Evolutionary conservation across 768 basidiomycete genomes (phyloP).

Genomic region (Pleurotus tuber-regium): DNA sequence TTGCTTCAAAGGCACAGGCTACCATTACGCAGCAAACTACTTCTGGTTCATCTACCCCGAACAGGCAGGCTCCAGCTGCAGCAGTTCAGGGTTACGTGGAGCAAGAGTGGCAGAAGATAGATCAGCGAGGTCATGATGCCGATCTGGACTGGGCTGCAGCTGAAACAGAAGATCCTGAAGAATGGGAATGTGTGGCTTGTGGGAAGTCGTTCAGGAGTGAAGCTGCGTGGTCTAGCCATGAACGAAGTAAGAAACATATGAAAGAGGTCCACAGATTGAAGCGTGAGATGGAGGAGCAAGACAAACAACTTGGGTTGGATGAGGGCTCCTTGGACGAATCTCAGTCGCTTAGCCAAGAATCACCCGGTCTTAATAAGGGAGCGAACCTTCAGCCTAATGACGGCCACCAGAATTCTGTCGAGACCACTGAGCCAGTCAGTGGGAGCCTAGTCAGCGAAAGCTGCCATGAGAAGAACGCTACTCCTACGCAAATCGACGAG

Average conservation of each 20-base stretch:
- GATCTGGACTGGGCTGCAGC: slow-evolving; percentile 77
- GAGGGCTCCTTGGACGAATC: slow-evolving; percentile 27
- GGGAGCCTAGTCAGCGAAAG: no score
- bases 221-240: slow-evolving; percentile 95
- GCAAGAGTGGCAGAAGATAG: slow-evolving; percentile 87
- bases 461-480: no score
- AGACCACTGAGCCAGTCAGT: no score
- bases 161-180: slow-evolving; percentile 69
- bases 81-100: slow-evolving; percentile 55
- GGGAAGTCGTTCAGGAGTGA: slow-evolving; percentile 87
- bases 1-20: slow-evolving; percentile 43
- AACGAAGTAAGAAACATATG: slow-evolving; percentile 91
- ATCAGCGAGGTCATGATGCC: slow-evolving; percentile 33
- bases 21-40: slow-evolving; percentile 26
- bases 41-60: slow-evolving; percentile 30
- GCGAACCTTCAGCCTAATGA: no score
- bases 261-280: slow-evolving; percentile 81
- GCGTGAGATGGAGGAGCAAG: slow-evolving; percentile 74
- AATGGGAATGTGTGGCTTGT: slow-evolving; percentile 97
- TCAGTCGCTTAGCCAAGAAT: slow-evolving; percentile 9
- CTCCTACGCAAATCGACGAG: no score
- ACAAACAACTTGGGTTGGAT: slow-evolving; percentile 59
- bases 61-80: slow-evolving; percentile 27
- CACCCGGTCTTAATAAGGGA: no score
- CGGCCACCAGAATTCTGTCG: no score